These are phyloP conservation scores for Collybia mongolica DNA, from an alignment of 768 basidiomycete species.

Conservation along the genomic window DNA sequence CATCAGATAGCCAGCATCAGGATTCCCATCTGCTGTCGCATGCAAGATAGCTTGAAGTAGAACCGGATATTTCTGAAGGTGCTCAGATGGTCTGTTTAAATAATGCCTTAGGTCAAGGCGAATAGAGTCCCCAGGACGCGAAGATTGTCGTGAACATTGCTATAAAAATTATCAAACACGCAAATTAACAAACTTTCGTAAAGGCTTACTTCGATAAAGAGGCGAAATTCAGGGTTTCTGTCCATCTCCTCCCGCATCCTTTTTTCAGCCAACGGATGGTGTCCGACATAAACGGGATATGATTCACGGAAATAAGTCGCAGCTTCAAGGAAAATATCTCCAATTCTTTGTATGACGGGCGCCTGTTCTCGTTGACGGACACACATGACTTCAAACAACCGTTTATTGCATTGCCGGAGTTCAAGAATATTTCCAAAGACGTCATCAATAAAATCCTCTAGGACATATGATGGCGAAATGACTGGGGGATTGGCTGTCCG, in stretches of 20 bases:
- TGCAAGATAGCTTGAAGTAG: slow-evolving; percentile 84
- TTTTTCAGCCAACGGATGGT: slow-evolving; percentile 84
- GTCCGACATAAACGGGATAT: slow-evolving; percentile 86
- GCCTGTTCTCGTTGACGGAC: slow-evolving; percentile 85
- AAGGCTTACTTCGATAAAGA: slow-evolving; percentile 77
- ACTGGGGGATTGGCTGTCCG: slow-evolving; percentile 40
- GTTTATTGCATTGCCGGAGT: slow-evolving; percentile 75
- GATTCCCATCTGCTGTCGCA: slow-evolving; percentile 77
- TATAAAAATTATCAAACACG: slow-evolving; percentile 11
- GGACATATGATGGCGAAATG: slow-evolving; percentile 42
- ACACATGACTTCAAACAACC: slow-evolving; percentile 80
- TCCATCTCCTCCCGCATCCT: slow-evolving; percentile 85
- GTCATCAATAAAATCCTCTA: slow-evolving; percentile 83
- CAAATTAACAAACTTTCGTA: background rate
- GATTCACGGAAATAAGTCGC: slow-evolving; percentile 85
- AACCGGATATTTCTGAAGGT: slow-evolving; percentile 86
- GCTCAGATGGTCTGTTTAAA: slow-evolving; percentile 76
- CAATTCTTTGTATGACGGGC: slow-evolving; percentile 80
- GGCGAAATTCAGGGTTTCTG: slow-evolving; percentile 75
- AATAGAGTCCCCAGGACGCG: slow-evolving; percentile 35
- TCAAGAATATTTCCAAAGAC: slow-evolving; percentile 89
- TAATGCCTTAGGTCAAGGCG: slow-evolving; percentile 74
- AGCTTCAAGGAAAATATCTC: slow-evolving; percentile 84
- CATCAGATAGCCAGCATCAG: slow-evolving; percentile 77
- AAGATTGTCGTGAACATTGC: slow-evolving; percentile 44